Conservation (phyloP, 331 rosid genomes). For the Arachis monticola region DNA sequence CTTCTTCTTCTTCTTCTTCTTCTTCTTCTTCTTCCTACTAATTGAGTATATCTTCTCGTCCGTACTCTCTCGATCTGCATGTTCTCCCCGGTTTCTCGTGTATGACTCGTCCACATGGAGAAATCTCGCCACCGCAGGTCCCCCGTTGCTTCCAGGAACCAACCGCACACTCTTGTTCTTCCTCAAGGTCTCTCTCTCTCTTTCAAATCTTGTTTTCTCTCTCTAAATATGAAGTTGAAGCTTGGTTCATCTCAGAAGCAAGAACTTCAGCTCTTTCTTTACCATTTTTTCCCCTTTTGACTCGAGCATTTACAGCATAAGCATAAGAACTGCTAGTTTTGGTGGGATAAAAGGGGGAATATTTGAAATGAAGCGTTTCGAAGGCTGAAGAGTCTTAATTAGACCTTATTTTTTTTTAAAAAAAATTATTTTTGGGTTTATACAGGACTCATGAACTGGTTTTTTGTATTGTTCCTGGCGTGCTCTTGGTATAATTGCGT, state of each 20-base stretch:
- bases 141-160: constrained; percentile 37
- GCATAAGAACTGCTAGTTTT: not conserved
- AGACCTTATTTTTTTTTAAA: not conserved
- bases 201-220: not conserved
- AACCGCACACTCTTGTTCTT: constrained; percentile 38
- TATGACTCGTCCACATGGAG: constrained; percentile 52
- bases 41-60: not conserved
- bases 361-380: constrained; percentile 3
- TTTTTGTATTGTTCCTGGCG: constrained; percentile 47
- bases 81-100: not conserved
- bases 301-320: constrained; percentile 8
- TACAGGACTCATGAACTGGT: constrained; percentile 36
- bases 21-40: too few relatives aligned
- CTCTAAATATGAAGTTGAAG: not conserved
- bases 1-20: too few relatives aligned
- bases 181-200: constrained; percentile 52
- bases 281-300: not conserved
- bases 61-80: constrained; percentile 30
- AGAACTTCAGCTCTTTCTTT: not conserved
- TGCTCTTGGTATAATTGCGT: constrained; percentile 2
- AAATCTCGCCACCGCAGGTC: constrained; percentile 52
- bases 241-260: not conserved
- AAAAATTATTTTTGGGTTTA: not conserved
- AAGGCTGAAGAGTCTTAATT: constrained; percentile 10
- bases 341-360: not conserved